A percentile compares a stretch with the other conserved stretches of the same genome.
Evolutionary conservation across 140 eudicot species (phyloP).

Genomic region (Ambrosia hybrid): DNA sequence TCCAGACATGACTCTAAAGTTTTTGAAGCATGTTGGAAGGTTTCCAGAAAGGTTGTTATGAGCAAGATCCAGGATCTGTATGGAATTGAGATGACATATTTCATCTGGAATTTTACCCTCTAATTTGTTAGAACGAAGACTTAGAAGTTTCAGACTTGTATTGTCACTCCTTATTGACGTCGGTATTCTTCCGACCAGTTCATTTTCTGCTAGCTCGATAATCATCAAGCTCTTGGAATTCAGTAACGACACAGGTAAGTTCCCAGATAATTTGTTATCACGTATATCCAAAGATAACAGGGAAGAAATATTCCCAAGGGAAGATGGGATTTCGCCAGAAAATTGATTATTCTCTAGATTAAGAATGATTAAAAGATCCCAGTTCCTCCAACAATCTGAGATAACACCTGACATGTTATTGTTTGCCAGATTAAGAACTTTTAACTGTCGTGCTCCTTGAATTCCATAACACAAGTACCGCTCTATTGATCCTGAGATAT

Average conservation of each 20-base stretch:
- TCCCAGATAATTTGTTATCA: slow-evolving; percentile 18
- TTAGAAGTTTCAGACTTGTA: slow-evolving; percentile 28
- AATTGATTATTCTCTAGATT: slow-evolving; percentile 37
- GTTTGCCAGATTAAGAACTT: slow-evolving; percentile 24
- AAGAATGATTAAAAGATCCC: slow-evolving; percentile 23
- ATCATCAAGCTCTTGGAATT: slow-evolving; percentile 26
- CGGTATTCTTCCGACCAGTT: slow-evolving; percentile 31
- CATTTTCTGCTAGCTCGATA: slow-evolving; percentile 42
- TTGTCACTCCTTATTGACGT: slow-evolving; percentile 30
- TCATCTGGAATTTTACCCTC: slow-evolving; percentile 33
- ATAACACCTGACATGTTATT: slow-evolving; percentile 32
- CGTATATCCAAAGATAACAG: slow-evolving; percentile 11
- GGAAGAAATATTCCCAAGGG: slow-evolving; percentile 22
- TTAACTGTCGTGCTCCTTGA: slow-evolving; percentile 4
- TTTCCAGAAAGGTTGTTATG: slow-evolving; percentile 37
- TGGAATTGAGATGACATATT: slow-evolving; percentile 38
- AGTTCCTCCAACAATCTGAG: slow-evolving; percentile 33
- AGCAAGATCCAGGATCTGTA: slow-evolving; percentile 50
- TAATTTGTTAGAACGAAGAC: slow-evolving; percentile 41
- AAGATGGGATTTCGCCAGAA: slow-evolving; percentile 45
- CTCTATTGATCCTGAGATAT: slow-evolving; percentile 23
- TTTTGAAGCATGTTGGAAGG: slow-evolving; percentile 41
- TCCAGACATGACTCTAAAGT: slow-evolving; percentile 27
- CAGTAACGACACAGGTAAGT: slow-evolving; percentile 21
- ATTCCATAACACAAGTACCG: slow-evolving; percentile 24